Conservation (phyloP, 129 eudicot species). For the Rutidosis leptorrhynchoides region DNA sequence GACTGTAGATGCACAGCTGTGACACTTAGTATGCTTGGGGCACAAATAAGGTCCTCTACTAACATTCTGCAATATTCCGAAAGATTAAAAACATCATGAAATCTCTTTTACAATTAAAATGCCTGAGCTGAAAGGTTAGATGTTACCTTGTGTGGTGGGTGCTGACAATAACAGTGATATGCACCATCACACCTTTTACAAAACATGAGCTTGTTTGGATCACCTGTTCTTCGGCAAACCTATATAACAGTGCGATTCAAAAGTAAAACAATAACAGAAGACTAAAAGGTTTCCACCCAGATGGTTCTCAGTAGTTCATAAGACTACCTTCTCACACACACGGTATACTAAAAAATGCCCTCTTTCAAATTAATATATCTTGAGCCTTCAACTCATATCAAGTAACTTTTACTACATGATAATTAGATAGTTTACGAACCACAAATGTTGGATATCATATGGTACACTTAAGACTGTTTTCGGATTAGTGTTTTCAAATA, state of each 20-base stretch:
- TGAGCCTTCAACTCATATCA: too few relatives aligned
- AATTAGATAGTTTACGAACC: neutral
- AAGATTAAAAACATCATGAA: constrained; percentile 1
- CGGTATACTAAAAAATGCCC: neutral
- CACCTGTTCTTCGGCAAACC: constrained; percentile 88
- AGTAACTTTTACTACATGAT: too few relatives aligned
- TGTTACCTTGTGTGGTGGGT: constrained; percentile 94
- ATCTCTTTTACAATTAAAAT: neutral
- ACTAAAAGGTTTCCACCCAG: constrained; percentile 9
- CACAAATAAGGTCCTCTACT: constrained; percentile 93
- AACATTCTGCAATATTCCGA: constrained; percentile 54
- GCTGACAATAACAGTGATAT: constrained; percentile 96
- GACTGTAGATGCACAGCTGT: constrained; percentile 86
- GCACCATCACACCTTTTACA: constrained; percentile 99
- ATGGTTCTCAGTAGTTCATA: constrained; percentile 14
- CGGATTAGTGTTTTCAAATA: constrained; percentile 1
- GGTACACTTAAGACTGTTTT: neutral
- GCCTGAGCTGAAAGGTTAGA: constrained; percentile 3
- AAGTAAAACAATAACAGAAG: neutral
- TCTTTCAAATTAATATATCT: neutral
- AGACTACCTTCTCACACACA: neutral
- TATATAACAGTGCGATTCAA: constrained; percentile 19
- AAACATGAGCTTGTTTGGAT: constrained; percentile 83
- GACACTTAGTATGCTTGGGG: constrained; percentile 95
- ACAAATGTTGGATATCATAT: neutral